Evolutionary conservation across 371 early-diverging fungal species (phyloP), one percentile per base, ranked within the genome.

Genomic region (Actinomortierella ambigua): DNA sequence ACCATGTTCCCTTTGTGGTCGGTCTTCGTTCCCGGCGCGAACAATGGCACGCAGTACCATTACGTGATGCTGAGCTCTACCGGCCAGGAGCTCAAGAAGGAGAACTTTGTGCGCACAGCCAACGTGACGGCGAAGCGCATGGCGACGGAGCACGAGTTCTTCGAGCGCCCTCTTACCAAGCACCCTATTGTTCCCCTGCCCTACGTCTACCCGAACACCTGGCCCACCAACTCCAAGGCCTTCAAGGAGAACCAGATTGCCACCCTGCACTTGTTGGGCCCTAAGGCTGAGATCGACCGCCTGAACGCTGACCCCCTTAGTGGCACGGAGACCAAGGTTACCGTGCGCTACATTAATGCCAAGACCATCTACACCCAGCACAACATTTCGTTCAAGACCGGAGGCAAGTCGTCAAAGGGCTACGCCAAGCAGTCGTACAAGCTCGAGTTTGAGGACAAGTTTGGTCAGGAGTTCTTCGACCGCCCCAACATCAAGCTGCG

Each of bases 91-190:
- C 40, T 66, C 50, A 59, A 53, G 29, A 53, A 62, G 13, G 73
- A 71, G 50, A 20, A 59, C 20, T 71, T 71, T 29, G 34, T 27
- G 14, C 66, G 73, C 50, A 49, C 23, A 9, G 26, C 28, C 47
- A 63, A 65, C 46, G 23, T 14, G 22, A 40, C 56, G 24, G 27
- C 34, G 7, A 34, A 34, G 34, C 34, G 48, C 11, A 49, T 23
- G 3, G 14, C 23, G 11, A 83, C 82, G n/a, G 63, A 79, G 46
- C 82, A 85, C 59, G 84, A 85, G 59, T 85, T 85, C 59, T 85
- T 85, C 65, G 78, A 78, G 54, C 81, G 85, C 18, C 65, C 75
- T n/a, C 76, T 66, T 18, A 85, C 83, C 17, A 65, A 76, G 8
- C 76, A 69, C 55, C 59, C 75, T 24, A 69, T 85, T 0, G 84